Evolutionary conservation across 169 alveolate genomes (phyloP).

Genomic region (Plasmodium coatneyi): DNA sequence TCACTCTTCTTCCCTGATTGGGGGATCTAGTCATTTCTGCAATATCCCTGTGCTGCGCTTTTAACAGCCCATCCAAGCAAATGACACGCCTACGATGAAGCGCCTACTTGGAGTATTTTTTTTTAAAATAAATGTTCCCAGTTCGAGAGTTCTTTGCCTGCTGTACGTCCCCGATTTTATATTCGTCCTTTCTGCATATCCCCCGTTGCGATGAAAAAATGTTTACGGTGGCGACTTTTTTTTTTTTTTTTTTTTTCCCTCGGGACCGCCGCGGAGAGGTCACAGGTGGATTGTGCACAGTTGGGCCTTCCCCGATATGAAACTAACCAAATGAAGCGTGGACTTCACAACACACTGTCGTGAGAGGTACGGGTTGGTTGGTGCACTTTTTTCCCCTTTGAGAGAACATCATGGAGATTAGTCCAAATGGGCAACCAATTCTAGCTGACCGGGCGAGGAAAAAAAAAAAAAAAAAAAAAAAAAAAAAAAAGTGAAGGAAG

Average conservation of each 20-base stretch:
- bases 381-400: neutral
- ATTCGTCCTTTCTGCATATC: neutral
- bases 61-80: neutral
- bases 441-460: neutral
- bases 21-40: neutral
- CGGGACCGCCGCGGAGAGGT: neutral
- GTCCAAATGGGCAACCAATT: neutral
- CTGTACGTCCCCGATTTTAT: neutral
- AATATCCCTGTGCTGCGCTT: neutral
- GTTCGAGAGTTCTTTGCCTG: neutral
- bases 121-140: neutral
- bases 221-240: neutral
- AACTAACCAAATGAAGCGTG: neutral
- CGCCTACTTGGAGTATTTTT: neutral
- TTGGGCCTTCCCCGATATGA: neutral
- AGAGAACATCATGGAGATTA: neutral
- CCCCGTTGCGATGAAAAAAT: neutral
- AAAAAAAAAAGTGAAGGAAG: neutral
- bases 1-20: neutral
- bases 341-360: neutral
- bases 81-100: neutral
- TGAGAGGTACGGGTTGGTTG: neutral
- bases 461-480: conserved; percentile 10
- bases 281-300: neutral
- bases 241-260: too few species aligned